Evolutionary conservation across 192 early-diverging fungal species (phyloP), one percentile per base, ranked within the genome.

Genomic region (Backusella sp.): DNA sequence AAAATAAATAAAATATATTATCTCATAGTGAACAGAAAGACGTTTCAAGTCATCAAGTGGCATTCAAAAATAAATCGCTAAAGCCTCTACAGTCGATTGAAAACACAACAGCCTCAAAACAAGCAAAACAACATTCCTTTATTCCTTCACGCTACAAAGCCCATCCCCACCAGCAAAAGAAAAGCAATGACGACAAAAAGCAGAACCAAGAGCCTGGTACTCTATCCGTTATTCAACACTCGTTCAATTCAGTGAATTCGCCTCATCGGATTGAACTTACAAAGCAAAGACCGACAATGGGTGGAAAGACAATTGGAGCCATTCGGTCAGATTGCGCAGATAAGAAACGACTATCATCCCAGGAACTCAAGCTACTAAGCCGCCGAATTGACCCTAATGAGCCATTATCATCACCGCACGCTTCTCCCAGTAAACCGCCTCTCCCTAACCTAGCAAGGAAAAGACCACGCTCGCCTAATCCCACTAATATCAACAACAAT

Each of bases 291-390:
- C 53, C 74, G 15, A 75, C 74, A 26, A 68, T 68, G 41, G 74
- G 74, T 68, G 49, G 74, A 28, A 75, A 75, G 37, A 65, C 65
- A 2, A 26, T 68, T 49, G 37, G 37, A 49, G 42, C 75, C 3
- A 44, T 41, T 12, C 36, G 26, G 41, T 28, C 56, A 62, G 56
- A 62, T 62, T 62, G 56, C 23, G 32, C 17, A 9, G 23, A 34
- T n/a, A 19, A 26, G 8, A 66, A 68, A 2, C 71, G 72, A 17
- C 21, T 78, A 44, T 73, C 77, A 37, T n/a, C 77, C 26, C 71
- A 78, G 37, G 71, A 78, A 36, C 77, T 78, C 7, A 73, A 59
- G 36, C 28, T 73, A 23, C 72, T 78, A n/a, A 78, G 77, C 41
- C 56, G 77, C 6, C 72, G 77, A 53, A 78, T 78, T 36, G 65